A percentile compares a stretch with the other conserved stretches of the same genome.
These are phyloP conservation scores for Microthlaspi erraticum DNA, from an alignment of 345 rosid genomes.

Conservation along the genomic window DNA sequence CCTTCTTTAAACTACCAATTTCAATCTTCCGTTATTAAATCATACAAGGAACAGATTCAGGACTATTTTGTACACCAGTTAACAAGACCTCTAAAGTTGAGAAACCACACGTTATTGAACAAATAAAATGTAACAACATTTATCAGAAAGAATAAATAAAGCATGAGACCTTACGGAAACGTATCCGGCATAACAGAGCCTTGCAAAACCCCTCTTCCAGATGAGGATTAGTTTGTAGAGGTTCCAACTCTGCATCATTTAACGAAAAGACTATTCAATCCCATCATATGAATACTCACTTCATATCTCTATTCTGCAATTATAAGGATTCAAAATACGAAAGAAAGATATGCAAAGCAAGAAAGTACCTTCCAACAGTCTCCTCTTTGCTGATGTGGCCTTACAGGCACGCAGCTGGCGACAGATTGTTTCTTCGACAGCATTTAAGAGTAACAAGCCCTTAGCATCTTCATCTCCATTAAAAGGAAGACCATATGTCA, in stretches of 20 bases:
- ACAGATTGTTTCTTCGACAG: conserved; percentile 86
- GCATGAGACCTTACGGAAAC: conserved; percentile 99
- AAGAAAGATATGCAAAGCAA: conserved; percentile 21
- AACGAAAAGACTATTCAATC: conserved; percentile 20
- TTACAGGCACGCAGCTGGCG: conserved; percentile 93
- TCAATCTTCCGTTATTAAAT: neutral
- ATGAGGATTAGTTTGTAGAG: conserved; percentile 67
- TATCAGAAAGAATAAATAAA: conserved; percentile 48
- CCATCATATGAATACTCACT: conserved; percentile 15
- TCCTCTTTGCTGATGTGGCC: conserved; percentile 65
- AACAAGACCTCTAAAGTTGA: conserved; percentile 27
- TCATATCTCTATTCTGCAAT: neutral
- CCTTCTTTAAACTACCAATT: neutral
- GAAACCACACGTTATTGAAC: neutral
- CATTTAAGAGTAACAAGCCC: conserved; percentile 81
- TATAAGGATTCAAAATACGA: conserved; percentile 10
- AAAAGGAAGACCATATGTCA: conserved; percentile 91
- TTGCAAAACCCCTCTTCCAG: conserved; percentile 91
- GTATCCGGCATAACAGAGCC: conserved; percentile 89
- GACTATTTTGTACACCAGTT: conserved; percentile 14
- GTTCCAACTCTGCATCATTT: conserved; percentile 76
- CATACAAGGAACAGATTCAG: conserved; percentile 9
- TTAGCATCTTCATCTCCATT: conserved; percentile 78
- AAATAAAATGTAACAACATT: conserved; percentile 19
- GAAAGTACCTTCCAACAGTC: conserved; percentile 65